phyloP scores from a whole-genome alignment of 306 rosid genomes.

The Castanea sativa region DNA sequence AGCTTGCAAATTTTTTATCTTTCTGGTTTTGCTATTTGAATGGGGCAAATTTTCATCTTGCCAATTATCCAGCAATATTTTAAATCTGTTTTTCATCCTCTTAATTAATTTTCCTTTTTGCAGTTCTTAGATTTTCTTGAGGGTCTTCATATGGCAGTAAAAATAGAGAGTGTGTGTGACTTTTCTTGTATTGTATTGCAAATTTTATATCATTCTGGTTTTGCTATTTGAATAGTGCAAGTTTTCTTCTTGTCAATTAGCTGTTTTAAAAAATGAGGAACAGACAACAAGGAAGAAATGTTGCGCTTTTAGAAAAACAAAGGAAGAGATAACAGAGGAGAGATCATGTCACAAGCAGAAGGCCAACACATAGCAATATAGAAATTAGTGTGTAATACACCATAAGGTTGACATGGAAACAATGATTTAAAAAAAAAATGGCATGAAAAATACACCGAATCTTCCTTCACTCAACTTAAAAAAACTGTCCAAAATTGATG shows the following conservation, averaged over 20 bases:
- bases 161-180: too few relatives aligned
- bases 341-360: constrained; percentile 18
- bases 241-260: neutral
- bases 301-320: neutral
- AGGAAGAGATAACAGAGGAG: neutral
- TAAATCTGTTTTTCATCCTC: neutral
- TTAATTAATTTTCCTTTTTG: neutral
- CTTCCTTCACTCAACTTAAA: neutral
- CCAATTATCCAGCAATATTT: neutral
- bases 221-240: neutral
- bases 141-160: too few relatives aligned
- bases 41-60: neutral
- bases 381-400: constrained; percentile 3
- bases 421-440: neutral
- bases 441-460: neutral
- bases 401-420: constrained; percentile 7
- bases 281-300: neutral
- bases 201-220: too few relatives aligned
- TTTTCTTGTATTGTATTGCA: too few relatives aligned
- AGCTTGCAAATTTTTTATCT: neutral
- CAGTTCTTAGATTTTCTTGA: too few relatives aligned
- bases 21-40: neutral
- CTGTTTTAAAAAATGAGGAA: neutral
- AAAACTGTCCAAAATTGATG: neutral
- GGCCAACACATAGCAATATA: neutral